Evolutionary conservation across 2,329 filamentous ascomycete species (phyloP), one percentile per base, ranked within the genome.

Genomic region (Pseudogymnoascus sp.): DNA sequence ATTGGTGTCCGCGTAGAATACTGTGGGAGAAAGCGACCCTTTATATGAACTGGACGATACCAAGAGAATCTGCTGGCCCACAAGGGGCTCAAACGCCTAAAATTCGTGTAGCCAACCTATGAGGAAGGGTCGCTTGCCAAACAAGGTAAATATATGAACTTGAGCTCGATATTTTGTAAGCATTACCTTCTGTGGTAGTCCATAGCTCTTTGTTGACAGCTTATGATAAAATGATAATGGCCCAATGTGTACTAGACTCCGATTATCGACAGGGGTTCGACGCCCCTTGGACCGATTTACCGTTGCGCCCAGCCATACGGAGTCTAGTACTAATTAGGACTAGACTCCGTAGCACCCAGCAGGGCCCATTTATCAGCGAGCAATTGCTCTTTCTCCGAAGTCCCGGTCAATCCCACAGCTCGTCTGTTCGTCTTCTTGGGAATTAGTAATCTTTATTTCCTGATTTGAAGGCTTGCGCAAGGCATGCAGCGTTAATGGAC

Each of bases 161-260:
- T 33, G n/a, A 54, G 47, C n/a, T 33, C 22, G 36, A 33, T 8
- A 33, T 60, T 25, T 41, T 39, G 28, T 57, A 16, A 22, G 59
- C 47, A 22, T 43, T 25, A 60, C 58, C 54, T 35, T 35, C 30
- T 14, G 25, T 60, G 14, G n/a, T 25, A 28, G 39, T 28, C 14
- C 7, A 35, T 28, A 5, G 22, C 33, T 33, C 47, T 54, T 54
- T 54, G 54, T 58, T 33, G 39, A 12, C 25, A 37, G 28, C 16
- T 47, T 60, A 47, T 47, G 47, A 60, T 57, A 57, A 18, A 14
- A 38, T 33, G 30, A 38, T 43, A 20, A 25, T 59, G 18, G 35
- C 57, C 58, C 12, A 65, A 64, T 63, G 20, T 61, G 65, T 62
- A 64, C 63, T 67, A 67, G 63, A 64, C 63, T 66, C 65, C 65